Base-by-base conservation (phyloP, 305 asterid species). In the Fraxinus baroniana region DNA sequence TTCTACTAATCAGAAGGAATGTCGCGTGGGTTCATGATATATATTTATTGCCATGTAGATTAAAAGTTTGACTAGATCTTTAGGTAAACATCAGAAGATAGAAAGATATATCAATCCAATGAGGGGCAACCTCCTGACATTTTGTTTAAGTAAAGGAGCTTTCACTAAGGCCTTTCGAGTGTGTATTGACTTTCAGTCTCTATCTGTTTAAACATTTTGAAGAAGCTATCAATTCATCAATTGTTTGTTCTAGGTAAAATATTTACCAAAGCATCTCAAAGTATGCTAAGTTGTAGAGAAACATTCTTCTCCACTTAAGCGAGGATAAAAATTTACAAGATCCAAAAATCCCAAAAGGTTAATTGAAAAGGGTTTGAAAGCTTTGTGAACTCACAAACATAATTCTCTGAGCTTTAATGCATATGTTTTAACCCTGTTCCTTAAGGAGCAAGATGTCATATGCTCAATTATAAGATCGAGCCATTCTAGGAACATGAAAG, bases 1-100 rank as follows among this genome's bases (percentile, higher is more conserved):
- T 66, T 66, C 70, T 72, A 39, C 39, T 76, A 28, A 78, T 68
- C 78, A 35, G 39, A 41, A 55, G 60, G 78, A 28, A 13, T 72
- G 9, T 9, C 4, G 0, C 12, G 15, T 82, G 77, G 18, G 12
- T 26, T 64, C 73, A 44, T 52, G 75, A 49, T 52, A 71, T 68
- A 46, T 66, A 24, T 66, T 66, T 22, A 10, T 20, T 60, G 70
- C 30, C 70, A 60, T 6, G 26, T 60, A 7, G 26, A 24, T 60
- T 20, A 20, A 60, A 60, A 60, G 70, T 60, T 57, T 57, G 26
- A 57, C 26, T 57, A n/a, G 68, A 18, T 60, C 30, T 18, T 20
- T 60, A 20, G 28, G 70, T 60, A 20, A 22, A 60, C 30, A 20
- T 60, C 26, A 20, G 70, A 18, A 60, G 70, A 18, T 60, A 20